Percentiles rank a stretch among this genome's conserved stretches.
Conservation (phyloP, 2,329 filamentous ascomycete genomes). For the Claviceps sp. region DNA sequence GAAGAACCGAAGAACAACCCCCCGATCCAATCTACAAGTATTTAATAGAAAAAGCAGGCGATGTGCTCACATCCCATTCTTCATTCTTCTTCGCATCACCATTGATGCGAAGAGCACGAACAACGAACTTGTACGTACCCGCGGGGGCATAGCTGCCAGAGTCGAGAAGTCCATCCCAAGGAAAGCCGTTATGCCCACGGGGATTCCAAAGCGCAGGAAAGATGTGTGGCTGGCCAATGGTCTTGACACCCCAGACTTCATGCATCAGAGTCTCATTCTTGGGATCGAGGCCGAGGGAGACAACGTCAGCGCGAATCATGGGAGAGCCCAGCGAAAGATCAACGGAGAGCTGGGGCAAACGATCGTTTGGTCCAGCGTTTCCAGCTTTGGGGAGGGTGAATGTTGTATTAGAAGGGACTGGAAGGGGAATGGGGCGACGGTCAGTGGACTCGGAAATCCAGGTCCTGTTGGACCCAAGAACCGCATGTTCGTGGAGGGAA, state of each 20-base stretch:
- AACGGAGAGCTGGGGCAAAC: conserved; percentile 26
- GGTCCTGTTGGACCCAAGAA: conserved; percentile 12
- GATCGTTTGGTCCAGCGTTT: conserved; percentile 16
- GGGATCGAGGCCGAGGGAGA: conserved; percentile 19
- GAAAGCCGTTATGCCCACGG: conserved; percentile 8
- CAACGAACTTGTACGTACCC: conserved; percentile 35
- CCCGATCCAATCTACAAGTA: conserved; percentile 17
- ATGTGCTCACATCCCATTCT: conserved; percentile 34
- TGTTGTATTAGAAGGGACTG: conserved; percentile 20
- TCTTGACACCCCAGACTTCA: conserved; percentile 24
- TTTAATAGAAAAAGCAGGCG: conserved; percentile 29
- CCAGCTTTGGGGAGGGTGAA: conserved; percentile 30
- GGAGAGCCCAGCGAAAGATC: conserved; percentile 32
- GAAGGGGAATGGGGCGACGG: conserved; percentile 5
- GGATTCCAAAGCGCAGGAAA: conserved; percentile 26
- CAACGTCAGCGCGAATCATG: conserved; percentile 30
- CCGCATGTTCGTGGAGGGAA: conserved; percentile 17
- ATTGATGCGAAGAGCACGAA: conserved; percentile 37
- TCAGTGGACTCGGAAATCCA: conserved; percentile 23
- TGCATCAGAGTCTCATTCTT: conserved; percentile 13
- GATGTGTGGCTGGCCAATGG: conserved; percentile 27
- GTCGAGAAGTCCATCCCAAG: conserved; percentile 33
- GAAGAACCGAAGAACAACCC: too few species aligned
- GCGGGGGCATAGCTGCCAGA: conserved; percentile 33
- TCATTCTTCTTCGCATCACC: conserved; percentile 28